These are phyloP conservation scores for Pholiota microspora DNA, from an alignment of 768 basidiomycete genomes.

Conservation along the genomic window DNA sequence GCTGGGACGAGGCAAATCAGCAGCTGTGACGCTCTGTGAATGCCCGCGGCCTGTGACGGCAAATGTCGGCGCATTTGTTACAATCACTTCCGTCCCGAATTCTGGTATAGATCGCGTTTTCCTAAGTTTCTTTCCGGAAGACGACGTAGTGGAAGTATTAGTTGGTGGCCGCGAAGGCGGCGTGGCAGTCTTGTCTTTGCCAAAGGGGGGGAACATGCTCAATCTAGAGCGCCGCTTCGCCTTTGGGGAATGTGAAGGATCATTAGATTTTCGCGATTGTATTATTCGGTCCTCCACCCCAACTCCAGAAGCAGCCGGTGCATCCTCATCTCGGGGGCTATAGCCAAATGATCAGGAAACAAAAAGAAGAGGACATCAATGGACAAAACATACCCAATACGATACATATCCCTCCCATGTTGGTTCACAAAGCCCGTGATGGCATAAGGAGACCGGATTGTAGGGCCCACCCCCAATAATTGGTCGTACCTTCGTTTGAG, in stretches of 20 bases:
- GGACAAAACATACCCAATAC: constrained; percentile 61
- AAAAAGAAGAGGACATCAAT: background rate
- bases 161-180: constrained; percentile 29
- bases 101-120: constrained; percentile 80
- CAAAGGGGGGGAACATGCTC: constrained; percentile 64
- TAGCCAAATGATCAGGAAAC: constrained; percentile 4
- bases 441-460: constrained; percentile 73
- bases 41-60: constrained; percentile 55
- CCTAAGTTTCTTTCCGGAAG: constrained; percentile 54
- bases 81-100: constrained; percentile 27
- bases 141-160: constrained; percentile 20
- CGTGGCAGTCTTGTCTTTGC: constrained; percentile 30
- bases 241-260: constrained; percentile 39
- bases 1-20: constrained; percentile 52
- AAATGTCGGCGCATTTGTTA: constrained; percentile 23
- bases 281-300: constrained; percentile 47
- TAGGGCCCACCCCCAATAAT: constrained; percentile 59
- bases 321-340: constrained; percentile 57
- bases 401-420: constrained; percentile 74
- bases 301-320: constrained; percentile 53
- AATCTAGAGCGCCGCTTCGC: constrained; percentile 59
- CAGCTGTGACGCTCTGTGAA: constrained; percentile 77
- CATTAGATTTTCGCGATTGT: constrained; percentile 30
- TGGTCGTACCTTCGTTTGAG: constrained; percentile 77
- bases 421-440: constrained; percentile 84